These are phyloP conservation scores for Coemansia sp. DNA, from an alignment of 192 early-diverging fungal genomes.

Conservation along the genomic window DNA sequence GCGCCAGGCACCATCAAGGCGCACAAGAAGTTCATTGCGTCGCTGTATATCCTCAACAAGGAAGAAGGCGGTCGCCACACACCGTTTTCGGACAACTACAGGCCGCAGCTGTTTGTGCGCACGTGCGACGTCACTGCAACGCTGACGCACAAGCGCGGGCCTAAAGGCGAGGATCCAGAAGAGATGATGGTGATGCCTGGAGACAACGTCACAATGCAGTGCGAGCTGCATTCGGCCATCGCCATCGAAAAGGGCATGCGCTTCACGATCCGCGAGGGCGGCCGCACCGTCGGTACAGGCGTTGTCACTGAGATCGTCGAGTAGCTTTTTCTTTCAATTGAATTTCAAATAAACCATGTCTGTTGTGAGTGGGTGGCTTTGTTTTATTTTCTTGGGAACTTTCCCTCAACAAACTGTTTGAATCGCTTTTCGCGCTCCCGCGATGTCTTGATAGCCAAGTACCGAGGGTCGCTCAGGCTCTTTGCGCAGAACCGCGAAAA, in stretches of 20 bases:
- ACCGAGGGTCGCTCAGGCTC: slow-evolving; percentile 39
- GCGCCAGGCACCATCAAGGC: slow-evolving; percentile 91
- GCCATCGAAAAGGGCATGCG: slow-evolving; percentile 92
- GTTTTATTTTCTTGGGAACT: neutral
- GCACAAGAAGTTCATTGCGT: slow-evolving; percentile 91
- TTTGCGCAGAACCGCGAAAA: slow-evolving; percentile 49
- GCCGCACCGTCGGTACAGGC: slow-evolving; percentile 96
- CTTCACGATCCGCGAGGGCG: slow-evolving; percentile 98
- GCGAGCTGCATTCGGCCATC: slow-evolving; percentile 79
- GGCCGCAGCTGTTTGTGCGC: slow-evolving; percentile 92
- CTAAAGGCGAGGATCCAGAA: slow-evolving; percentile 74
- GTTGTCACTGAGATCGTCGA: slow-evolving; percentile 77
- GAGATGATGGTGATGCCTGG: slow-evolving; percentile 99
- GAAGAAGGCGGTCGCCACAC: slow-evolving; percentile 99
- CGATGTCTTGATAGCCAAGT: slow-evolving; percentile 39
- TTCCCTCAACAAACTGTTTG: slow-evolving; percentile 18
- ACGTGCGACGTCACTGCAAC: slow-evolving; percentile 94
- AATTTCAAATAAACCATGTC: no score
- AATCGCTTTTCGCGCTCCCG: slow-evolving; percentile 50
- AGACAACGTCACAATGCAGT: slow-evolving; percentile 87
- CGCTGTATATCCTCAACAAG: slow-evolving; percentile 94
- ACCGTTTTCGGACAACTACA: slow-evolving; percentile 96
- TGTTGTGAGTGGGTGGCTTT: no score
- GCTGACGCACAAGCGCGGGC: slow-evolving; percentile 70
- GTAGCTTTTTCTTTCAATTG: slow-evolving; percentile 35